Evolutionary conservation across 148 eudicot species (phyloP), one percentile per base, ranked within the genome.

Genomic region (Chenopodium quinoa): DNA sequence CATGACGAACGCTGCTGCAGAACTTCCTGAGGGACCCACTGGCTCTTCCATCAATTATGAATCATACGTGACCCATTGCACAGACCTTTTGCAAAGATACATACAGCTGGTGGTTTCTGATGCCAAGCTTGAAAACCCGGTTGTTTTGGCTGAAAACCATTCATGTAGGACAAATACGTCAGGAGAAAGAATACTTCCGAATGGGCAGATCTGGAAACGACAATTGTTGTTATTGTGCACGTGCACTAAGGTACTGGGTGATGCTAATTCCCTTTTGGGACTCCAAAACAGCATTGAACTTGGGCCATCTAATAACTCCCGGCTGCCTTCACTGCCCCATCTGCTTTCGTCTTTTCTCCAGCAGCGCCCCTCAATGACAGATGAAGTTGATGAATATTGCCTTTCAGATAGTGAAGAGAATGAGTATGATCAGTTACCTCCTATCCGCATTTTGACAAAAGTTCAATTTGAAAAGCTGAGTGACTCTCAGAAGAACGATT

Each of bases 161-260:
- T 87, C 90, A 31, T 97, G 98, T 82, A 90, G 86, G 84, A 89
- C 89, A 9, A 89, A 94, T 82, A 65, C 82, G 65, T 78, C 63
- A n/a, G 99, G 99, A 13, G 97, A 91, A 86, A 97, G 89, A 86
- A 66, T 97, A 88, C 92, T 97, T 32, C 99, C 97, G 37, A 90
- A 97, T 82, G 99, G 99, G 76, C 94, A 89, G 89, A 90, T 81
- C 77, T 97, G 99, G 99, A 91, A 82, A 83, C 89, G 87, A 75
- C 91, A 92, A 54, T 88, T 97, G 83, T 76, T 97, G 70, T 86
- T 97, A 52, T 83, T 91, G 80, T 92, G 99, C 73, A 63, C 86
- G 68, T 94, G 98, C 90, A 88, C 97, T 48, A 97, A 97, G 89
- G 90, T 94, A 76, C 84, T 97, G 76, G 88, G 90, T 74, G 99